phyloP scores from a whole-genome alignment of 2,329 filamentous ascomycete species.

The Colletotrichum tamarilloi region DNA sequence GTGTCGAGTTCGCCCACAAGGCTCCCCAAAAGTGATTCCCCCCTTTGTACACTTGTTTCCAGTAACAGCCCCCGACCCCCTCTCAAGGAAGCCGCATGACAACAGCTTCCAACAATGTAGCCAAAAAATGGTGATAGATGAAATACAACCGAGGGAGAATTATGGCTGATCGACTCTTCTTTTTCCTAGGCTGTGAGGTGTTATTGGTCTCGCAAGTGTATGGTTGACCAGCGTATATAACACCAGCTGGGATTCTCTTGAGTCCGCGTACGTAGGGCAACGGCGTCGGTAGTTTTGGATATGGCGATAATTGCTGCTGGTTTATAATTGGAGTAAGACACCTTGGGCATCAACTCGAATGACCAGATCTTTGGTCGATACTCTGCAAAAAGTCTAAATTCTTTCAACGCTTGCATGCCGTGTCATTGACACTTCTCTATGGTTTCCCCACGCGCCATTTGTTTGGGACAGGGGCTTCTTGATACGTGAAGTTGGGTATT shows the following conservation, averaged over 20 bases:
- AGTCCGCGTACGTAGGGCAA: conserved; percentile 8
- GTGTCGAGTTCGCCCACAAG: conserved; percentile 88
- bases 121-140: conserved; percentile 36
- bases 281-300: conserved; percentile 22
- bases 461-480: not conserved
- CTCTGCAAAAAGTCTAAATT: not conserved
- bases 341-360: conserved; percentile 9
- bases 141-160: conserved; percentile 36
- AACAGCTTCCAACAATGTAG: conserved; percentile 36
- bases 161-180: conserved; percentile 44
- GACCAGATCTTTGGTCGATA: not conserved
- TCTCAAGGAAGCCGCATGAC: conserved; percentile 23
- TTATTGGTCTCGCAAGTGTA: conserved; percentile 21
- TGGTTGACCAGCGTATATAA: conserved; percentile 10
- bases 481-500: conserved; percentile 37
- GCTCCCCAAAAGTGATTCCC: conserved; percentile 85
- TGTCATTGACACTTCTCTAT: not conserved
- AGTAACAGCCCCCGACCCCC: conserved; percentile 10
- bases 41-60: conserved; percentile 39
- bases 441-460: not conserved
- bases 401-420: not conserved
- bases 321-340: conserved; percentile 25
- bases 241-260: conserved; percentile 10
- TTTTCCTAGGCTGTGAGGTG: conserved; percentile 44
- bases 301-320: conserved; percentile 10